Base-by-base conservation (phyloP, 2,329 filamentous ascomycete species). In the Phialocephala subalpina region DNA sequence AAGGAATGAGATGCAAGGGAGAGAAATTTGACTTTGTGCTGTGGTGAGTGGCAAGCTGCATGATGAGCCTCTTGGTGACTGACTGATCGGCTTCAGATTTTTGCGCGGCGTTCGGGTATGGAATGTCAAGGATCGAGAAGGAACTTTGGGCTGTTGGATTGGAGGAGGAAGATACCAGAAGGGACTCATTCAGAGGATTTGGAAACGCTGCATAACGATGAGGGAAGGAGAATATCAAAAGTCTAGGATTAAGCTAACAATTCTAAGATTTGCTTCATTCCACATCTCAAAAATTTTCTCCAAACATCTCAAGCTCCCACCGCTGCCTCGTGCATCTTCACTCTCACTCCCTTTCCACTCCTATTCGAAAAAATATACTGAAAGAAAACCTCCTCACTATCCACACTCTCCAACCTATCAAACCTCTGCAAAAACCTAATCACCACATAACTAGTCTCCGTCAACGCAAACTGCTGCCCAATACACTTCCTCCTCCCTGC, bases 401-500 rank as follows among this genome's bases (percentile, higher is more conserved):
- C 76, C 60, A 76, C 58, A 35, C 64, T 69, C 62, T 78, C 76
- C 40, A 78, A 74, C 45, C 59, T 64, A 20, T 77, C 74, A 64
- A 77, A 79, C 29, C 73, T 69, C 61, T 79, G 78, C 45, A 78
- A 63, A n/a, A 80, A 63, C 12, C 78, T 71, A 1, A 77, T 73
- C 2, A 76, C 72, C 7, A 77, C 74, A 62, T 78, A 80, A 0
- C 71, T 71, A 4, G 73, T 74, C 66, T 79, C 78, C 0, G 74
- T 77, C 45, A 80, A 70, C 20, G 77, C 77, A 64, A 78, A 80
- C 70, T 80, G 77, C 57, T 80, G 75, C 22, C 75, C 78, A 27
- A 79, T 65, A 60, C 77, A 80, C 42, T 79, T 77, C 8, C 78
- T 73, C 3, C 77, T 74, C 14, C 80, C 78, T 1, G 76, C 76